These are phyloP conservation scores for Daphne laureola DNA, from an alignment of 441 rosid species.

Conservation along the genomic window DNA sequence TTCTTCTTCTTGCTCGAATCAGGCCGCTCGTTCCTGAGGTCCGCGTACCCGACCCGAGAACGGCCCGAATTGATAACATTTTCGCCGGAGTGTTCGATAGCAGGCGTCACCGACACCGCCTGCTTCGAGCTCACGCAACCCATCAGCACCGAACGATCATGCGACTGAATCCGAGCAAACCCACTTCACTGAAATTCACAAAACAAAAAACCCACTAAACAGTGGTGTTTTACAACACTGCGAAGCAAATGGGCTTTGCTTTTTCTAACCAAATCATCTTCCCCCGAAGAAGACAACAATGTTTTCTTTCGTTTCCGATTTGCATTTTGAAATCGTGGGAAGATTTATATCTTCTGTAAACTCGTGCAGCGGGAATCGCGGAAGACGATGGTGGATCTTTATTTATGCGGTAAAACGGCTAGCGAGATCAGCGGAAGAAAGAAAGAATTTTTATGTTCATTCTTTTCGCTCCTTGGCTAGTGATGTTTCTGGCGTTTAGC, in stretches of 20 bases:
- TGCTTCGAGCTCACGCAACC: constrained; percentile 96
- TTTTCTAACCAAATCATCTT: neutral
- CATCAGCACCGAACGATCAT: constrained; percentile 25
- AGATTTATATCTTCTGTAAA: no score
- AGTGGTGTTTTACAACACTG: neutral
- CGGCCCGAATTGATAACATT: constrained; percentile 16
- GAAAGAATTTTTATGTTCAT: no score
- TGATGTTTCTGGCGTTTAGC: no score
- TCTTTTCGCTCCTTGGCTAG: no score
- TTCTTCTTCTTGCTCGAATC: constrained; percentile 18
- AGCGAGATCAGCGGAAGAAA: constrained; percentile 16
- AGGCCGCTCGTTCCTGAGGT: constrained; percentile 26
- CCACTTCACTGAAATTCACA: no score
- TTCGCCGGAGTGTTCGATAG: constrained; percentile 61
- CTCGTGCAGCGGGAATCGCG: constrained; percentile 7
- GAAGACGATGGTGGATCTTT: constrained; percentile 3
- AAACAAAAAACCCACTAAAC: no score
- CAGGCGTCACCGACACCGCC: constrained; percentile 79
- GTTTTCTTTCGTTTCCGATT: neutral
- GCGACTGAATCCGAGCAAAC: no score
- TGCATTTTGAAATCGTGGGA: no score
- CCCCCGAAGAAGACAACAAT: neutral
- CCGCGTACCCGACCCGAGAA: constrained; percentile 12
- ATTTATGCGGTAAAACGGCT: constrained; percentile 2
- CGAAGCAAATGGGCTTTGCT: constrained; percentile 3